phyloP scores from a whole-genome alignment of 257 asterid species.

The Nicotiana sylvestris region DNA sequence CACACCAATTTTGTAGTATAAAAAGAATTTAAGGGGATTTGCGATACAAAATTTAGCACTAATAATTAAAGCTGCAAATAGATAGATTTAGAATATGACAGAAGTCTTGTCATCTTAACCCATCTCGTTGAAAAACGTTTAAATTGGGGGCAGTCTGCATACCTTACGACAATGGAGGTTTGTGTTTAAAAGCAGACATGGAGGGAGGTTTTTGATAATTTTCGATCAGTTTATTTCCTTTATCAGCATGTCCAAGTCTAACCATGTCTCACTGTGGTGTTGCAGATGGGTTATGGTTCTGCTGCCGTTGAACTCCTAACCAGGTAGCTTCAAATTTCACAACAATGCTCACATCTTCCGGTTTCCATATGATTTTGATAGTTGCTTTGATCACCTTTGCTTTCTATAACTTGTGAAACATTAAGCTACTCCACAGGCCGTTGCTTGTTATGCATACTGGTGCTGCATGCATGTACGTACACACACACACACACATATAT shows the following conservation, averaged over 20 bases:
- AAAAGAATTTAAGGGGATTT: not conserved
- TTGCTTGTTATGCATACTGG: not conserved
- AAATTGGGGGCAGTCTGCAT: not conserved
- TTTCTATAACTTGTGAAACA: not conserved
- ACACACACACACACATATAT: too few relatives aligned
- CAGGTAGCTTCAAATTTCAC: conserved; percentile 40
- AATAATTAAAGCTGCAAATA: not conserved
- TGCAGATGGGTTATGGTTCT: conserved; percentile 92
- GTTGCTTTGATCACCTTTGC: not conserved
- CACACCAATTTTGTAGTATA: not conserved
- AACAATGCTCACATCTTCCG: not conserved
- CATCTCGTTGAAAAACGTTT: not conserved
- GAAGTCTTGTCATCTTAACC: not conserved
- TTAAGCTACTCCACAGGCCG: not conserved
- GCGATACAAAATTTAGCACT: not conserved
- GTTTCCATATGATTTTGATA: not conserved
- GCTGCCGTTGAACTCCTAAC: conserved; percentile 72
- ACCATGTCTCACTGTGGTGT: conserved; percentile 15
- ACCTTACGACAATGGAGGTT: not conserved
- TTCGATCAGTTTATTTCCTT: not conserved
- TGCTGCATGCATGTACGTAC: too few relatives aligned
- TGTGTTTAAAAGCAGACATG: not conserved
- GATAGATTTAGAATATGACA: not conserved
- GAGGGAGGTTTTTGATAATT: not conserved
- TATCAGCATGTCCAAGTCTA: conserved; percentile 4